Evolutionary conservation across 768 basidiomycete genomes (phyloP).

Genomic region (Serpula lacrymans): DNA sequence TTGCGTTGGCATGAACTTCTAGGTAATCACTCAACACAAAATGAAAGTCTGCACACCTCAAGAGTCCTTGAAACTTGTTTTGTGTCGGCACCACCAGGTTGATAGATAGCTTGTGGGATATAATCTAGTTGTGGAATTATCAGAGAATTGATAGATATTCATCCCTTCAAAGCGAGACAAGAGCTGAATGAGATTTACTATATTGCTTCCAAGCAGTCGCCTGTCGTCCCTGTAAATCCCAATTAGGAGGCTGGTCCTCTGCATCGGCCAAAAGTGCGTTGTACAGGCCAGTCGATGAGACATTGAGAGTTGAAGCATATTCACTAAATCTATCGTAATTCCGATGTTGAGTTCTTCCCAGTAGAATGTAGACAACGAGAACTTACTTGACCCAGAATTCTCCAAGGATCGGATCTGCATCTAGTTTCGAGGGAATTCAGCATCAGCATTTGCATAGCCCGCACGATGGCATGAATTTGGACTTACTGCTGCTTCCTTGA

Average conservation of each 20-base stretch:
- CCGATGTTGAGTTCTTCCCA: not conserved
- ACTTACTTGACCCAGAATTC: constrained; percentile 64
- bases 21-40: not conserved
- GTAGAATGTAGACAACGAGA: not conserved
- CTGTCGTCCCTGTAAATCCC: constrained; percentile 63
- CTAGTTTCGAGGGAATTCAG: constrained; percentile 30
- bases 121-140: constrained; percentile 18
- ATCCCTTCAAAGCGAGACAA: too few relatives aligned
- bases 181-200: constrained; percentile 26
- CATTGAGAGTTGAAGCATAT: constrained; percentile 43
- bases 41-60: constrained; percentile 36
- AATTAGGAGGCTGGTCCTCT: constrained; percentile 53
- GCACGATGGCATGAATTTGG: not conserved
- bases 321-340: constrained; percentile 42
- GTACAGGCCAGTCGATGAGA: constrained; percentile 50
- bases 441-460: not conserved
- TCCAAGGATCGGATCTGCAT: constrained; percentile 59
- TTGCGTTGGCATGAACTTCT: not conserved
- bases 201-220: constrained; percentile 53
- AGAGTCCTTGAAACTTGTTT: constrained; percentile 61
- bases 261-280: constrained; percentile 57
- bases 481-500: constrained; percentile 62
- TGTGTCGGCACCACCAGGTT: constrained; percentile 50
- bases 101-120: constrained; percentile 29
- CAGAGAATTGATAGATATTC: not conserved